A percentile compares a stretch with the other conserved stretches of the same genome.
Evolutionary conservation across 768 basidiomycete genomes (phyloP).

Genomic region (Lentinus brumalis): DNA sequence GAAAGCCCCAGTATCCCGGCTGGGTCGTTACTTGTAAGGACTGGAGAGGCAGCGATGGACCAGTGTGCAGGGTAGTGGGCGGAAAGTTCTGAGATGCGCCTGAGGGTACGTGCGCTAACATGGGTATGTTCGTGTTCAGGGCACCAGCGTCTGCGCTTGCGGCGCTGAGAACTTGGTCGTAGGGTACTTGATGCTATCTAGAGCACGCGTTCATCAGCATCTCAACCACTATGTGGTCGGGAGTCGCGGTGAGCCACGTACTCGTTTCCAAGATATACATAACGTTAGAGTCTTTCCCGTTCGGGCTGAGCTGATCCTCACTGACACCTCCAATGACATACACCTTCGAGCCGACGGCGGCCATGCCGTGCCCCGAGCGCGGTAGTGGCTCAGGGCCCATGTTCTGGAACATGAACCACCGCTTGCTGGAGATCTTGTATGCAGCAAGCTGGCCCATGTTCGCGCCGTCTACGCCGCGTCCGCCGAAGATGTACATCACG

Average conservation of each 20-base stretch:
- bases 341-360: conserved; percentile 78
- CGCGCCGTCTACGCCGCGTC: conserved; percentile 92
- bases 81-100: neutral
- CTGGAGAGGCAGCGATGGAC: neutral
- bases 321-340: conserved; percentile 94
- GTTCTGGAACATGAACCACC: conserved; percentile 99
- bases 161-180: conserved; percentile 29
- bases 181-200: conserved; percentile 87
- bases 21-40: neutral
- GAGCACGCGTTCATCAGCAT: neutral
- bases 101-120: neutral
- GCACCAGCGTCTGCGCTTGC: neutral
- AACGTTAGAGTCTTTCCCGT: conserved; percentile 56
- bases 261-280: conserved; percentile 92
- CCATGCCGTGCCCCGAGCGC: conserved; percentile 94
- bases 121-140: neutral
- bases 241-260: conserved; percentile 42
- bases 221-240: neutral
- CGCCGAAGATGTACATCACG: conserved; percentile 95
- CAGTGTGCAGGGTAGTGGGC: neutral
- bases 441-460: conserved; percentile 90
- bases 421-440: conserved; percentile 91
- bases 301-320: conserved; percentile 60
- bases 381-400: conserved; percentile 96
- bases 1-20: neutral